Evolutionary conservation across 2,329 filamentous ascomycete genomes (phyloP).

Genomic region (Botrytis byssoidea): DNA sequence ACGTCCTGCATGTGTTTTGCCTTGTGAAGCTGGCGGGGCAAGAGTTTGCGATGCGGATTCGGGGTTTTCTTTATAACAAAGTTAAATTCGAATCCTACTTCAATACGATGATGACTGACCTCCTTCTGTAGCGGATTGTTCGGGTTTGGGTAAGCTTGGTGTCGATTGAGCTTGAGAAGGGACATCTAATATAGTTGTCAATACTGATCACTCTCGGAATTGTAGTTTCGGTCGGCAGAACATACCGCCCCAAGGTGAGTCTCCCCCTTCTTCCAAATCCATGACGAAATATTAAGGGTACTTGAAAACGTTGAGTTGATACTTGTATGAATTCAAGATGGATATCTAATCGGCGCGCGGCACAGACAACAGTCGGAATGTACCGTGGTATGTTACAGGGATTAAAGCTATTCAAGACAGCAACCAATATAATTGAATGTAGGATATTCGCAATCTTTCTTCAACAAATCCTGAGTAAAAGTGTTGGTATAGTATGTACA

Average conservation of each 20-base stretch:
- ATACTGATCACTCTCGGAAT: conserved; percentile 1
- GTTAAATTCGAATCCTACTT: conserved; percentile 5
- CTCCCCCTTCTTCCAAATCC: conserved; percentile 47
- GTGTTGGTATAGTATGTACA: neutral
- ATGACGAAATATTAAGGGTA: conserved; percentile 33
- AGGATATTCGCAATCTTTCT: neutral
- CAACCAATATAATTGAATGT: neutral
- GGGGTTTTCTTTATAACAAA: conserved; percentile 25
- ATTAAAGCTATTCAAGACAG: neutral
- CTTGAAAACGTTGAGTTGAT: neutral
- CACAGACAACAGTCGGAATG: conserved; percentile 8
- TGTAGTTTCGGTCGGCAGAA: conserved; percentile 19
- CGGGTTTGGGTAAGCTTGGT: conserved; percentile 31
- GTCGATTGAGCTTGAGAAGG: conserved; percentile 42
- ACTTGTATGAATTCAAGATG: neutral
- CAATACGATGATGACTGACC: conserved; percentile 10
- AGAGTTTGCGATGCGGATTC: conserved; percentile 27
- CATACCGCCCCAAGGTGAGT: conserved; percentile 48
- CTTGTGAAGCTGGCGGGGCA: conserved; percentile 5
- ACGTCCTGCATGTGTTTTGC: conserved; percentile 34
- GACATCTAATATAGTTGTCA: conserved; percentile 40
- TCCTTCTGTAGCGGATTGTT: conserved; percentile 32
- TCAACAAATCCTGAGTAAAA: neutral
- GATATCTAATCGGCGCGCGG: conserved; percentile 7
- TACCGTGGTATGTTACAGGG: conserved; percentile 8